Base-by-base conservation (phyloP, 345 rosid genomes). In the Citrus hindsii region DNA sequence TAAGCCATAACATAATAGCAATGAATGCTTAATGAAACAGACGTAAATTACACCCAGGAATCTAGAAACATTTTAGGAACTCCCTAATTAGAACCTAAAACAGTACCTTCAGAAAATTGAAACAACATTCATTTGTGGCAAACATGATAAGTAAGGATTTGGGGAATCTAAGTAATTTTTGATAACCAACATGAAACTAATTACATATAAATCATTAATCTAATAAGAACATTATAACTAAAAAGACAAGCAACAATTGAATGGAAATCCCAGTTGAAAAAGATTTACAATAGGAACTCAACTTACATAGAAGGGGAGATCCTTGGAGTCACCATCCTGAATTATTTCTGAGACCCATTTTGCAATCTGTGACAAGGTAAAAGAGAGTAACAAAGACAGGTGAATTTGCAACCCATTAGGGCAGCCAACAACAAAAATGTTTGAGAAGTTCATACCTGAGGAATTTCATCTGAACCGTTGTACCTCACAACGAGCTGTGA, bases 401-500 rank as follows among this genome's bases (percentile, higher is more conserved):
- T 46, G 51, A 46, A 46, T 46, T 46, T 46, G 16, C 5, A 46
- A 46, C 51, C 3, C 51, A 46, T 46, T 19, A 75, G 40, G 40
- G 46, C 37, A 71, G 71, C 27, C 46, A 67, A 62, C 6, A 9
- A 25, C 25, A 67, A 19, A 63, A n/a, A 60, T 8, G 25, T 72
- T 21, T 16, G 12, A 51, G 12, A 68, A 56, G 74, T 56, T 73
- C 73, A 59, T 81, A 93, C 98, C 95, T 90, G 80, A 32, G 93
- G 77, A 83, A 84, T 84, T 88, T 92, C 96, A 76, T 82, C 77
- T 5, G 93, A 86, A 80, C 94, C 94, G 62, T 93, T 92, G 80
- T 91, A 95, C 80, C 90, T 90, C 65, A 94, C 96, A 28, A 94
- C 97, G 64, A 95, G 98, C 84, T 95, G 99, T 37, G 98, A 88